phyloP scores from a whole-genome alignment of 164 flowering plant genomes.

The Platanus orientalis region DNA sequence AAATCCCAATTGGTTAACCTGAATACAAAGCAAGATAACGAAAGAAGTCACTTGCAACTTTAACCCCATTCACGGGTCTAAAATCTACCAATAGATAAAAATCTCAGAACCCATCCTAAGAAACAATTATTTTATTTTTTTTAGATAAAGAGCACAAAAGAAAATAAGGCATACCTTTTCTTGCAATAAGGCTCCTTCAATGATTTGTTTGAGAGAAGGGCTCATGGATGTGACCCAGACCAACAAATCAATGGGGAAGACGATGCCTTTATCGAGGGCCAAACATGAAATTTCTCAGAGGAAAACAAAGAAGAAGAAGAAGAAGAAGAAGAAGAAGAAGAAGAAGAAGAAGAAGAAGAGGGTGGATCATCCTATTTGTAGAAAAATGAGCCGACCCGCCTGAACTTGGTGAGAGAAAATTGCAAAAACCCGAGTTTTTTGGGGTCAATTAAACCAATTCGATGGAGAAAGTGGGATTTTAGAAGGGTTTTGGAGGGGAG shows the following conservation, averaged over 20 bases:
- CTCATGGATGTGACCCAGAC: slow-evolving; percentile 21
- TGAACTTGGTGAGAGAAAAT: slow-evolving; percentile 10
- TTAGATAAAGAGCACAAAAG: no score
- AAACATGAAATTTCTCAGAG: background rate
- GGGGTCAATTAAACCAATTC: slow-evolving; percentile 27
- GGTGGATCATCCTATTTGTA: slow-evolving; percentile 17
- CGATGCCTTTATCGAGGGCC: background rate
- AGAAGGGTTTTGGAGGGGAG: slow-evolving; percentile 28
- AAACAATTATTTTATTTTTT: no score
- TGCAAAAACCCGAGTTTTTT: slow-evolving; percentile 19
- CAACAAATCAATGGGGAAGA: slow-evolving; percentile 11
- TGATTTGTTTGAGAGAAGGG: slow-evolving; percentile 18
- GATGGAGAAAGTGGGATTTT: slow-evolving; percentile 27
- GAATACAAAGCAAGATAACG: no score
- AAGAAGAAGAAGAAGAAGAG: slow-evolving; percentile 16
- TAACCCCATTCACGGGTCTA: no score
- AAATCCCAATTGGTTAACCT: no score
- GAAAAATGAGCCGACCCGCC: no score
- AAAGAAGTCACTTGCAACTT: no score
- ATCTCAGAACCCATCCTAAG: no score
- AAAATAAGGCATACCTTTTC: slow-evolving; percentile 37
- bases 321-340: no score
- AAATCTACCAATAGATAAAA: no score
- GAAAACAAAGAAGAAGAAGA: no score
- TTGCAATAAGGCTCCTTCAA: slow-evolving; percentile 10